phyloP scores from a whole-genome alignment of 208 protist genomes.

The Leishmania martiniquensis region DNA sequence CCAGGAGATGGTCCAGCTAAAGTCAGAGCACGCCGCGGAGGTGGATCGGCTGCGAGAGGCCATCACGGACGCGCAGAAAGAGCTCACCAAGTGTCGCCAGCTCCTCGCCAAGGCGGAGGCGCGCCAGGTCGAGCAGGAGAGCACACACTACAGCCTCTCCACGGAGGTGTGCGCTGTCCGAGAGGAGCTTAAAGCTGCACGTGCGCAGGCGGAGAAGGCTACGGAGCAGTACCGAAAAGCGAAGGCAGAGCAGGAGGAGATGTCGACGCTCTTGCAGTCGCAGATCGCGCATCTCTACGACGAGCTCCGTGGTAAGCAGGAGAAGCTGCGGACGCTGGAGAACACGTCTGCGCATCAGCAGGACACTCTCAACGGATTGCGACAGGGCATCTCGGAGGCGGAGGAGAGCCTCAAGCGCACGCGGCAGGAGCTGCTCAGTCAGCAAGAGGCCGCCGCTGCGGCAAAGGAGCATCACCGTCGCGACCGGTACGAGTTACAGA shows the following conservation, averaged over 20 bases:
- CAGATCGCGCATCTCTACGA: conserved; percentile 54
- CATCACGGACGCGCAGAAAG: conserved; percentile 51
- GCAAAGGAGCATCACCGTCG: conserved; percentile 52
- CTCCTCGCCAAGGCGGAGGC: conserved; percentile 54
- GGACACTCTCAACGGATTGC: conserved; percentile 30
- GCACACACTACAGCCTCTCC: conserved; percentile 31
- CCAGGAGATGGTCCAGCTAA: conserved; percentile 48
- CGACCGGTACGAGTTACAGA: conserved; percentile 42
- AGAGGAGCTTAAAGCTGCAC: conserved; percentile 34
- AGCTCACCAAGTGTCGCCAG: conserved; percentile 49
- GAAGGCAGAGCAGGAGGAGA: conserved; percentile 48
- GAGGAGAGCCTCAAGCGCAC: conserved; percentile 33
- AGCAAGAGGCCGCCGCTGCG: conserved; percentile 32
- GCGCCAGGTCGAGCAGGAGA: conserved; percentile 38
- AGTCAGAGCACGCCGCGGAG: conserved; percentile 43
- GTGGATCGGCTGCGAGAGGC: conserved; percentile 45
- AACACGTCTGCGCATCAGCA: conserved; percentile 35
- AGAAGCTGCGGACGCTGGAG: conserved; percentile 33
- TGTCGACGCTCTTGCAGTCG: conserved; percentile 40
- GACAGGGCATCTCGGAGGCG: conserved; percentile 30
- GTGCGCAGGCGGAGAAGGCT: conserved; percentile 30
- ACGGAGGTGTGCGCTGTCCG: conserved; percentile 25
- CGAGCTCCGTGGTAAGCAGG: conserved; percentile 44
- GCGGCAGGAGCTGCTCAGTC: conserved; percentile 37
- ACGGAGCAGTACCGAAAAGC: conserved; percentile 33